These are phyloP conservation scores for Capronia americana DNA, from an alignment of 2,329 filamentous ascomycete genomes.

Conservation along the genomic window DNA sequence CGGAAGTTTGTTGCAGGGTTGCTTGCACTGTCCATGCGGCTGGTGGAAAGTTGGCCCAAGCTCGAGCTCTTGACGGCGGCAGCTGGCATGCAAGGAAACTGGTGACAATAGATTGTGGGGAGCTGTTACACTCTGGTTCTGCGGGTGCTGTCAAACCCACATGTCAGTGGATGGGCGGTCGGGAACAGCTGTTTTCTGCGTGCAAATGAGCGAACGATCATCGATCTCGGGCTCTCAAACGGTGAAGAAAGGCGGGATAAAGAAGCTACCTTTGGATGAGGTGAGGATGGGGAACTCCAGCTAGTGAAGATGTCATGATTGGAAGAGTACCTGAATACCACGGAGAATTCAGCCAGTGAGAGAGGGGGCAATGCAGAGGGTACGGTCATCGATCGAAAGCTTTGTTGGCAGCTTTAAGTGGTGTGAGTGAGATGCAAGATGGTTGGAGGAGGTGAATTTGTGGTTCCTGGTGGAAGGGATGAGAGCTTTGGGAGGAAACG, in stretches of 20 bases:
- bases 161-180: slow-evolving; percentile 11
- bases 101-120: slow-evolving; percentile 4
- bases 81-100: slow-evolving; percentile 10
- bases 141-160: slow-evolving; percentile 6
- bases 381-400: slow-evolving; percentile 29
- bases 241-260: slow-evolving; percentile 18
- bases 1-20: neutral
- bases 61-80: slow-evolving; percentile 23
- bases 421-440: slow-evolving; percentile 14
- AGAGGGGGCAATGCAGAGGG: slow-evolving; percentile 9
- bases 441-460: slow-evolving; percentile 4
- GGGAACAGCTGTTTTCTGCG: slow-evolving; percentile 9
- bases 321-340: slow-evolving; percentile 30
- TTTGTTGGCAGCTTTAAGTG: slow-evolving; percentile 10
- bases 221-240: slow-evolving; percentile 12
- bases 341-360: slow-evolving; percentile 12
- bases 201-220: slow-evolving; percentile 11
- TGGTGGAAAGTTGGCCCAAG: slow-evolving; percentile 25
- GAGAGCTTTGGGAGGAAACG: neutral
- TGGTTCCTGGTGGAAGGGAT: slow-evolving; percentile 10
- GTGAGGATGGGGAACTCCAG: slow-evolving; percentile 1
- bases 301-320: slow-evolving; percentile 20
- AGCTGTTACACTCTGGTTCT: neutral
- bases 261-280: slow-evolving; percentile 5
- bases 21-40: slow-evolving; percentile 2